These are phyloP conservation scores for Saraca asoca DNA, from an alignment of 331 rosid species.

Conservation along the genomic window DNA sequence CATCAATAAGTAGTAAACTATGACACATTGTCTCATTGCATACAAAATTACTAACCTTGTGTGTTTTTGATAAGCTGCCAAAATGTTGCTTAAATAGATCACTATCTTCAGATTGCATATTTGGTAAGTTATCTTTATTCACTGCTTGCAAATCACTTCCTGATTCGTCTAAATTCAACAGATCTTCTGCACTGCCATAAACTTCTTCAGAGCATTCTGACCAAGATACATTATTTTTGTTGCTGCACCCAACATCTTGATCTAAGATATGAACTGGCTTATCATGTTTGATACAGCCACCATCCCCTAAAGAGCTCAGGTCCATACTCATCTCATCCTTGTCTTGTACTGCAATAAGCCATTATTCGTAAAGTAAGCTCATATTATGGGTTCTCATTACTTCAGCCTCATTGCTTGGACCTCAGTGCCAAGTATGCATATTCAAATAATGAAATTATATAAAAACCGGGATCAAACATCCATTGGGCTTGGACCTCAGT, in stretches of 20 bases:
- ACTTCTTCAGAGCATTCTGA: slow-evolving; percentile 30
- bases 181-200: slow-evolving; percentile 35
- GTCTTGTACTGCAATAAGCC: slow-evolving; percentile 46
- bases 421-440: no score
- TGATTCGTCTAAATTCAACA: slow-evolving; percentile 32
- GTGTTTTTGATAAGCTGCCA: slow-evolving; percentile 57
- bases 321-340: slow-evolving; percentile 28
- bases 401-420: not conserved
- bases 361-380: slow-evolving; percentile 25
- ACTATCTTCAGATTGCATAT: slow-evolving; percentile 42
- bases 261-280: slow-evolving; percentile 23
- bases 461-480: slow-evolving; percentile 7
- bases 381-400: slow-evolving; percentile 1
- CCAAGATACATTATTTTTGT: slow-evolving; percentile 23
- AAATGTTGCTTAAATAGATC: slow-evolving; percentile 66
- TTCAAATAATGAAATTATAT: slow-evolving; percentile 2
- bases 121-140: slow-evolving; percentile 30
- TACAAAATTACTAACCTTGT: slow-evolving; percentile 54
- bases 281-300: slow-evolving; percentile 31
- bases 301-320: slow-evolving; percentile 36
- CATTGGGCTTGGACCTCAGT: not conserved
- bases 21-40: slow-evolving; percentile 17
- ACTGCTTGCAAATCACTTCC: slow-evolving; percentile 39
- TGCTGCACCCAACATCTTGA: slow-evolving; percentile 32
- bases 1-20: slow-evolving; percentile 16